These are phyloP conservation scores for Polygonum aviculare DNA, from an alignment of 148 eudicot species.

Conservation along the genomic window DNA sequence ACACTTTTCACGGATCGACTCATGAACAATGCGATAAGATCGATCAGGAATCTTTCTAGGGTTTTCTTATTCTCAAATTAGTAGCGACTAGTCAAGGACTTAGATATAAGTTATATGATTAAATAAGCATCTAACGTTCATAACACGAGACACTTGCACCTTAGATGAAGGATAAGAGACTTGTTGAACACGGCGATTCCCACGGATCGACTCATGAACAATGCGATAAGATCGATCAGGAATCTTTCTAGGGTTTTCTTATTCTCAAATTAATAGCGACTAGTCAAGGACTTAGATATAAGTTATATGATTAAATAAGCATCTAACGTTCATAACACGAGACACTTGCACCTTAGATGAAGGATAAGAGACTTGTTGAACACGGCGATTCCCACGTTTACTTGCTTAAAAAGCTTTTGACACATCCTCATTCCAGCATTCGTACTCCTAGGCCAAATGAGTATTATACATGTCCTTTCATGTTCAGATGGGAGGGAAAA, in stretches of 20 bases:
- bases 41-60: background rate
- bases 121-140: background rate
- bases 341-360: background rate
- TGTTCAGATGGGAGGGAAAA: slow-evolving; percentile 24
- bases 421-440: background rate
- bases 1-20: background rate
- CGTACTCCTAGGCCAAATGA: too few relatives aligned
- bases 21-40: background rate
- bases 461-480: slow-evolving; percentile 27
- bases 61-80: too few relatives aligned
- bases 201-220: background rate
- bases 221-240: background rate
- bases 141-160: background rate
- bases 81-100: too few relatives aligned
- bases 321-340: background rate
- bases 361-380: slow-evolving; percentile 6
- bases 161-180: slow-evolving; percentile 1
- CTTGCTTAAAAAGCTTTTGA: slow-evolving; percentile 3
- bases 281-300: too few relatives aligned
- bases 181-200: background rate
- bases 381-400: background rate
- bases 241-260: too few relatives aligned
- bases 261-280: too few relatives aligned
- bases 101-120: too few relatives aligned
- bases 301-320: too few relatives aligned